Evolutionary conservation across 768 basidiomycete genomes (phyloP).

Genomic region (Leccinum uliginosum): DNA sequence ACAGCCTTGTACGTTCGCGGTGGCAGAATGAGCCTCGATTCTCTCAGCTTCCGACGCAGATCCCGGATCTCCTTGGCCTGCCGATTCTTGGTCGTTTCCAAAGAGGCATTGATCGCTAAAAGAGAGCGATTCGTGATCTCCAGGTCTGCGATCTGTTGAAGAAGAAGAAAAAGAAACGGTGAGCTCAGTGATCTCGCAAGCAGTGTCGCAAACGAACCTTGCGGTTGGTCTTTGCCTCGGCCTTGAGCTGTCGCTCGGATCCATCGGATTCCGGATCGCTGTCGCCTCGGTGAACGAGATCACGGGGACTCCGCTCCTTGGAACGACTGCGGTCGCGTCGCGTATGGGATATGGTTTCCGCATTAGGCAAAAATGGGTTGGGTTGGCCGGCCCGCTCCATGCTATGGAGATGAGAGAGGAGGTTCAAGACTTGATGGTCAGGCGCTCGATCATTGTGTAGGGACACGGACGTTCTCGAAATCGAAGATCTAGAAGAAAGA

Average conservation of each 20-base stretch:
- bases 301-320: conserved; percentile 12
- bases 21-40: conserved; percentile 74
- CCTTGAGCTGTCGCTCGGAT: conserved; percentile 53
- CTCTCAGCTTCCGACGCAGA: conserved; percentile 75
- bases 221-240: conserved; percentile 79
- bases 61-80: conserved; percentile 86
- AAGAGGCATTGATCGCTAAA: conserved; percentile 75
- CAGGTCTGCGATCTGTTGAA: conserved; percentile 81
- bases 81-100: conserved; percentile 74
- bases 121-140: conserved; percentile 89
- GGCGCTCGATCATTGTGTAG: conserved; percentile 33
- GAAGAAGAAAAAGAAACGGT: background rate
- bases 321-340: conserved; percentile 22
- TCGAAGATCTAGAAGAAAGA: conserved; percentile 72
- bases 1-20: conserved; percentile 57
- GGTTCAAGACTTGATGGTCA: conserved; percentile 37
- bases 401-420: conserved; percentile 41
- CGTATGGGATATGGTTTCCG: conserved; percentile 8
- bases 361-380: conserved; percentile 11
- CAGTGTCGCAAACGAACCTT: conserved; percentile 49
- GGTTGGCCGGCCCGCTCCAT: conserved; percentile 18
- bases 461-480: conserved; percentile 50
- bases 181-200: conserved; percentile 1
- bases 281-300: conserved; percentile 21
- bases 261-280: conserved; percentile 32